phyloP scores from a whole-genome alignment of 768 basidiomycete species.

The Trametes punicea region DNA sequence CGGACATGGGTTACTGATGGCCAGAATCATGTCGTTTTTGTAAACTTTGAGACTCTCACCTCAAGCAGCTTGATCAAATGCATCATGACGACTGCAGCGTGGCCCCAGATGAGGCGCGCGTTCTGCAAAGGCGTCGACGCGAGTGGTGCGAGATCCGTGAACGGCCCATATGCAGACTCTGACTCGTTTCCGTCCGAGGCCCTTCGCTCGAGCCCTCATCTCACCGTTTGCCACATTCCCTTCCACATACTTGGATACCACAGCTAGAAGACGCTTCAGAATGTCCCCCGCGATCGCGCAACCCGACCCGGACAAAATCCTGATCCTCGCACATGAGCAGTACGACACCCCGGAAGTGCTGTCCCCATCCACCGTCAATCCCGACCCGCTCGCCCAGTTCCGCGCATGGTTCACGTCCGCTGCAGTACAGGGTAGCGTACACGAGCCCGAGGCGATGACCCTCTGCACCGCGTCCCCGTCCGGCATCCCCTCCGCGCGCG shows the following conservation, averaged over 20 bases:
- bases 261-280: background rate
- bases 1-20: too few relatives aligned
- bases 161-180: constrained; percentile 6
- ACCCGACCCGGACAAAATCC: constrained; percentile 50
- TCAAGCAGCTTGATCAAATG: too few relatives aligned
- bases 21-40: too few relatives aligned
- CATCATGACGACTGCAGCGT: too few relatives aligned
- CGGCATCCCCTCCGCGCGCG: constrained; percentile 82
- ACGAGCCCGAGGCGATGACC: constrained; percentile 89
- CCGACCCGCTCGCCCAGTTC: constrained; percentile 83
- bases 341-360: constrained; percentile 68
- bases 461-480: constrained; percentile 66
- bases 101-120: too few relatives aligned
- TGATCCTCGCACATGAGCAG: constrained; percentile 72
- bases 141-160: too few relatives aligned
- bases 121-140: too few relatives aligned
- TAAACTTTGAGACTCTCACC: too few relatives aligned
- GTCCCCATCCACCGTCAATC: constrained; percentile 55
- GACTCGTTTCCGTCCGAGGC: constrained; percentile 3
- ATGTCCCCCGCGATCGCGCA: constrained; percentile 35
- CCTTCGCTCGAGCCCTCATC: background rate
- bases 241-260: background rate
- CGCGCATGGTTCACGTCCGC: constrained; percentile 79
- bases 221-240: background rate
- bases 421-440: constrained; percentile 48